Evolutionary conservation across 2,329 filamentous ascomycete genomes (phyloP), one percentile per base, ranked within the genome.

Genomic region (Penicillium sp.): DNA sequence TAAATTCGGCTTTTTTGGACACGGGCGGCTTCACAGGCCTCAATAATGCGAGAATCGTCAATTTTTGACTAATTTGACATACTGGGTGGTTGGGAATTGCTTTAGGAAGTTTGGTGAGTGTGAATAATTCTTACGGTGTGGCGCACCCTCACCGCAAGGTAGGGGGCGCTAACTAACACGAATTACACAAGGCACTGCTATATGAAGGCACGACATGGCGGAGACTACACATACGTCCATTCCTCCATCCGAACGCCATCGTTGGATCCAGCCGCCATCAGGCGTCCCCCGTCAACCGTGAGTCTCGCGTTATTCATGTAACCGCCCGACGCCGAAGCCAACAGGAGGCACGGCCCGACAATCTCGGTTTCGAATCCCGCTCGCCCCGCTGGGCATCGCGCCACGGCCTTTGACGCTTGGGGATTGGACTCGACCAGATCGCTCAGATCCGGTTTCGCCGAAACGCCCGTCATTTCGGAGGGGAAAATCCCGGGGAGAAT

Each of bases 221-320:
- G n/a, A n/a, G n/a, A n/a, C n/a, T 27, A 27, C 26, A 10, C 10
- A 33, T 55, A 55, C 7, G 42, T 46, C 29, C 53, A 33, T 15
- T 60, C 48, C 32, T 56, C 46, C 52, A 54, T 48, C 27, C 57
- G 27, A 44, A 56, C 45, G 24, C 54, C 49, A 41, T 53, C 29
- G 48, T 63, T 47, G 44, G 46, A 41, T 24, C 51, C 45, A 43
- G 58, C 15, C 34, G 51, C 53, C 53, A 55, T 46, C 24, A 52
- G 20, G 10, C 53, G 24, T 4, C 64, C 64, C 3, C 64, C 64
- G 23, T 67, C 64, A 8, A 67, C 57, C 2, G 60, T 63, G 30
- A 67, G 48, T 10, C 58, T 47, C 1, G 60, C 63, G 40, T 52
- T 52, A 46, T 65, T 67, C 58, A 65, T 67, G 45, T 65, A 66